A percentile compares a stretch with the other conserved stretches of the same genome.
These are phyloP conservation scores for Phytophthora cryptogea DNA, from an alignment of 352 stramenopile genomes.

Conservation along the genomic window DNA sequence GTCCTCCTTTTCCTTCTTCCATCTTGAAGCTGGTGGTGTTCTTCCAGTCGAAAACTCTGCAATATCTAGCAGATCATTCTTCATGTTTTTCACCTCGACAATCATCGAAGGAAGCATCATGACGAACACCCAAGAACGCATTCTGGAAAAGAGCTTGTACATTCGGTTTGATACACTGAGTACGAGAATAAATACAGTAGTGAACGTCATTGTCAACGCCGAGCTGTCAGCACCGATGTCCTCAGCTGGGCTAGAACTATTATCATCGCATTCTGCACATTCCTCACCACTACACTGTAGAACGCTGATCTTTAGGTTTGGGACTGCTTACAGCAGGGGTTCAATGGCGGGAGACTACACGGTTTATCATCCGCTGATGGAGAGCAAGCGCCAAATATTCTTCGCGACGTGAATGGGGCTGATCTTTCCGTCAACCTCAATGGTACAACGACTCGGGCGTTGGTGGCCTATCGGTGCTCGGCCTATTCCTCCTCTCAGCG, in stretches of 20 bases:
- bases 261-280: constrained; percentile 47
- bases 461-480: constrained; percentile 41
- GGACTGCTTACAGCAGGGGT: constrained; percentile 41
- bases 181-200: neutral
- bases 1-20: too few species aligned
- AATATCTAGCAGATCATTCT: too few species aligned
- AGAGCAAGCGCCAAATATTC: constrained; percentile 52
- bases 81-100: too few species aligned
- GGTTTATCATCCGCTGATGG: constrained; percentile 40
- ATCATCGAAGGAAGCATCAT: too few species aligned
- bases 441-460: constrained; percentile 41
- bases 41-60: too few species aligned
- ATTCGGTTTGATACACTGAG: too few species aligned
- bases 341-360: constrained; percentile 48
- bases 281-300: constrained; percentile 51
- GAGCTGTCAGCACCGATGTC: constrained; percentile 43
- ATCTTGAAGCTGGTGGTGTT: too few species aligned
- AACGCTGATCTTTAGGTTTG: constrained; percentile 38
- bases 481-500: constrained; percentile 35
- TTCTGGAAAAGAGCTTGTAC: too few species aligned
- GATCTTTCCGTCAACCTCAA: constrained; percentile 34
- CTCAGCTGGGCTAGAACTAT: constrained; percentile 45
- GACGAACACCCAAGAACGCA: too few species aligned
- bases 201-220: constrained; percentile 51
- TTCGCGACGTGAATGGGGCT: constrained; percentile 38